Base-by-base conservation (phyloP, 192 early-diverging fungal genomes). In the Coemansia sp. region DNA sequence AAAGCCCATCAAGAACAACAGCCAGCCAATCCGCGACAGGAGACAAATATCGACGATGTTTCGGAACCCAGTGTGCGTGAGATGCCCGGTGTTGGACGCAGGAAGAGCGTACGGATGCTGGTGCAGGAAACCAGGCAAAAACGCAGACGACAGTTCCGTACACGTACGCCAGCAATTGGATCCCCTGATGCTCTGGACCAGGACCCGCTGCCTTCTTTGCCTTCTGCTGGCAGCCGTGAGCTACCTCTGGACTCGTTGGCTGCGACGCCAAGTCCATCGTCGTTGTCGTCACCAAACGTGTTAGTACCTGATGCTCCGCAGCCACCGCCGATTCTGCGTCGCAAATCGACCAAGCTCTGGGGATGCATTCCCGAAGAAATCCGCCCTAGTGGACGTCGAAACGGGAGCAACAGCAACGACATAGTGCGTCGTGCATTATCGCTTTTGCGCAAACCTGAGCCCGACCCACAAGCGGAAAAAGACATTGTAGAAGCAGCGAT, bases 261-360 rank as follows among this genome's bases (percentile, higher is more conserved):
- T 4, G 45, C 45, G 45, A 48, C 8, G 1, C 9, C 3, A 5
- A 15, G 14, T 5, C 45, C 12, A 15, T 15, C 11, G 1, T 9
- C 8, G 45, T 4, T 5, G 45, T 48, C 45, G 45, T 48, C 45
- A 15, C 45, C 45, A 3, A 12, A 15, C 45, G 45, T 48, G 22
- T 28, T 1, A 28, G 22, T 28, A 1, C 22, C 22, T 28, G 22
- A 28, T 28, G 22, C 22, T 28, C 22, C 22, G 11, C 35, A 22
- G 59, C 59, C 67, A 12, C 48, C 74, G 41, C 72, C 70, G 4
- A 52, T 85, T n/a, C 71, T 84, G 37, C 78, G 85, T 18, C 85
- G 85, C 66, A 75, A 79, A 48, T 86, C 85, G 20, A 86, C 85
- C 15, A 79, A 75, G 62, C 60, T 86, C 58, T 86, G 85, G 85